Evolutionary conservation across 192 early-diverging fungal species (phyloP).

Genomic region (Coemansia umbellata): DNA sequence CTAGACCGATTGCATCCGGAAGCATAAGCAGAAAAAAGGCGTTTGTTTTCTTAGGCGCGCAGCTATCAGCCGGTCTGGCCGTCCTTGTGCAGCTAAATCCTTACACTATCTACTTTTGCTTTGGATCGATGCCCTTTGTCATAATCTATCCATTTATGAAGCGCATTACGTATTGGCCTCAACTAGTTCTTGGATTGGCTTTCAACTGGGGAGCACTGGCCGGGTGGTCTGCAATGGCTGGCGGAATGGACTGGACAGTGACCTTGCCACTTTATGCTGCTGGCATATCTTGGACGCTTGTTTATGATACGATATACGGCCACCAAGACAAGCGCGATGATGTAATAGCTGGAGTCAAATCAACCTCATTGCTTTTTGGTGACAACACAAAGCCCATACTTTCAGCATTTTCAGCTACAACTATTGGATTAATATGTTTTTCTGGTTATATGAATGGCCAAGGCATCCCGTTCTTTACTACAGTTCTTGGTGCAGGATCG

Average conservation of each 20-base stretch:
- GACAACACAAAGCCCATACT: constrained; percentile 65
- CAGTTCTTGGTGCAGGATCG: constrained; percentile 67
- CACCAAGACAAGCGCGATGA: constrained; percentile 96
- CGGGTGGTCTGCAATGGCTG: constrained; percentile 81
- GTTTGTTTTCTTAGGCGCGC: constrained; percentile 70
- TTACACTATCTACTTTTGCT: constrained; percentile 82
- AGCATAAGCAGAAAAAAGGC: constrained; percentile 64
- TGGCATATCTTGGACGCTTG: constrained; percentile 88
- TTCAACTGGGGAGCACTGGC: constrained; percentile 94
- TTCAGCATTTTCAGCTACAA: constrained; percentile 65
- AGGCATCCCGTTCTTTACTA: constrained; percentile 65
- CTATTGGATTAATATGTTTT: constrained; percentile 62
- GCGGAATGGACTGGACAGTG: constrained; percentile 62
- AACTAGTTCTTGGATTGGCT: constrained; percentile 80
- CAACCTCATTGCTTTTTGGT: constrained; percentile 85
- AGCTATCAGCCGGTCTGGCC: constrained; percentile 75
- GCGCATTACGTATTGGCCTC: constrained; percentile 94
- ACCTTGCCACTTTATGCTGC: constrained; percentile 79
- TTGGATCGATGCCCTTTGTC: constrained; percentile 75
- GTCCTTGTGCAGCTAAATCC: constrained; percentile 86
- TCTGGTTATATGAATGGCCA: constrained; percentile 81
- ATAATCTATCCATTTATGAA: constrained; percentile 90
- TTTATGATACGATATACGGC: constrained; percentile 97
- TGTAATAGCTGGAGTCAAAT: constrained; percentile 79
- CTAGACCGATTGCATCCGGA: constrained; percentile 80